Percentiles rank a stretch among this genome's conserved stretches.
Evolutionary conservation across 139 green algal species (phyloP).

Genomic region (Closterium sp.): DNA sequence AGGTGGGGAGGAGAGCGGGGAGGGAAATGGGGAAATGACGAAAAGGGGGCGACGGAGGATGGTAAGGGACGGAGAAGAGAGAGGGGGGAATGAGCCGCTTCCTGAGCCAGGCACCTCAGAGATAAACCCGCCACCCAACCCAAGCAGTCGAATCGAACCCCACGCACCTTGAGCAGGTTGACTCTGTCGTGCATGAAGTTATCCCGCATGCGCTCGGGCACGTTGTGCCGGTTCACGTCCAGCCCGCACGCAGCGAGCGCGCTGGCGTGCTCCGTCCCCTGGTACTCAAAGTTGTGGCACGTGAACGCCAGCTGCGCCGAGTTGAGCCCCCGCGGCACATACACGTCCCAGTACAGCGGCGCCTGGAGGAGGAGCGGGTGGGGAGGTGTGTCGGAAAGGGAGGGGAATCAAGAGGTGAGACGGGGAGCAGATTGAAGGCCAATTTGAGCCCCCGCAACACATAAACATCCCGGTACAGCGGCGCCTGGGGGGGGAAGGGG

Average conservation of each 20-base stretch:
- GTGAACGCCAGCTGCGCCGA: conserved; percentile 50
- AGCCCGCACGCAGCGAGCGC: conserved; percentile 33
- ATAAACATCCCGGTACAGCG: conserved; percentile 55
- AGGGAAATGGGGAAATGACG: neutral
- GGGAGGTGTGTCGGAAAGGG: neutral
- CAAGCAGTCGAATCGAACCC: no score
- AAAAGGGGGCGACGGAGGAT: neutral
- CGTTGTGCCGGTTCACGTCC: neutral
- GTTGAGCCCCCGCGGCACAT: conserved; percentile 32
- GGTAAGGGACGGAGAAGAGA: neutral
- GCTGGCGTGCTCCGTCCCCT: conserved; percentile 30
- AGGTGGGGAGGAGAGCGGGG: neutral
- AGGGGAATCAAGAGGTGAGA: neutral
- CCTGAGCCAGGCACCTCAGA: no score
- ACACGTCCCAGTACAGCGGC: conserved; percentile 54
- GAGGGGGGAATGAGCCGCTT: neutral
- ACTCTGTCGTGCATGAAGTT: conserved; percentile 45
- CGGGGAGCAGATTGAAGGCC: neutral
- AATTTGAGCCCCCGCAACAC: conserved; percentile 30
- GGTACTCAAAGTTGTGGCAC: conserved; percentile 59
- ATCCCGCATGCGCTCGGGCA: conserved; percentile 42
- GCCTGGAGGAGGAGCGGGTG: conserved; percentile 22
- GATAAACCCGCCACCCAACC: no score
- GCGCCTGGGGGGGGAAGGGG: conserved; percentile 20
- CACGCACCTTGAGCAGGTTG: conserved; percentile 52